These are phyloP conservation scores for Globisporangium takayamanum DNA, from an alignment of 352 stramenopile species.

Conservation along the genomic window DNA sequence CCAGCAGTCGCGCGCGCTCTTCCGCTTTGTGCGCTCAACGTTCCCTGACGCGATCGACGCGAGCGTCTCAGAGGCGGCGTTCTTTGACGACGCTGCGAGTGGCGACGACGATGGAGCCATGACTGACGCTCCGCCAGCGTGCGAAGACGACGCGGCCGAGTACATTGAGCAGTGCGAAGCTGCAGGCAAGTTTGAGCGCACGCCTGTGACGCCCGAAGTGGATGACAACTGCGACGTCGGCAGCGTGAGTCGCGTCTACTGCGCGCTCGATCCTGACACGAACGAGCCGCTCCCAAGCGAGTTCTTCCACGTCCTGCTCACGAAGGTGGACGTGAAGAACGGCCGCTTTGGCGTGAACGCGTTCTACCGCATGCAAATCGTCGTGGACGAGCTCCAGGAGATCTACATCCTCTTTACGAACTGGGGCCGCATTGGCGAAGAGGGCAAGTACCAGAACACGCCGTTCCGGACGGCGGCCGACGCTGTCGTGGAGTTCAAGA, in stretches of 20 bases:
- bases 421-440: constrained; percentile 70
- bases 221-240: constrained; percentile 58
- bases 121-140: constrained; percentile 31
- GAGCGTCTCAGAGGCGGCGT: constrained; percentile 15
- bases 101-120: constrained; percentile 17
- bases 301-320: constrained; percentile 51
- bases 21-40: constrained; percentile 16
- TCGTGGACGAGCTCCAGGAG: constrained; percentile 57
- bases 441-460: constrained; percentile 74
- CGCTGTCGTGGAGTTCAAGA: constrained; percentile 68
- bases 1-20: constrained; percentile 52
- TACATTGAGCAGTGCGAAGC: constrained; percentile 49
- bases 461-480: constrained; percentile 48
- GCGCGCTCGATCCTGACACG: constrained; percentile 17
- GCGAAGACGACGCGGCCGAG: constrained; percentile 33
- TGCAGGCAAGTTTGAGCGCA: constrained; percentile 50
- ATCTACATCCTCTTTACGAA: constrained; percentile 79
- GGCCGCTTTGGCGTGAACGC: constrained; percentile 68
- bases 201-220: constrained; percentile 32
- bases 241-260: constrained; percentile 36
- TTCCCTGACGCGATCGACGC: constrained; percentile 38
- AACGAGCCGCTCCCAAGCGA: constrained; percentile 24
- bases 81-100: constrained; percentile 18
- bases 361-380: constrained; percentile 71
- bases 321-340: constrained; percentile 73